These are phyloP conservation scores for Neopestalotiopsis sp. DNA, from an alignment of 2,329 filamentous ascomycete species.

Conservation along the genomic window DNA sequence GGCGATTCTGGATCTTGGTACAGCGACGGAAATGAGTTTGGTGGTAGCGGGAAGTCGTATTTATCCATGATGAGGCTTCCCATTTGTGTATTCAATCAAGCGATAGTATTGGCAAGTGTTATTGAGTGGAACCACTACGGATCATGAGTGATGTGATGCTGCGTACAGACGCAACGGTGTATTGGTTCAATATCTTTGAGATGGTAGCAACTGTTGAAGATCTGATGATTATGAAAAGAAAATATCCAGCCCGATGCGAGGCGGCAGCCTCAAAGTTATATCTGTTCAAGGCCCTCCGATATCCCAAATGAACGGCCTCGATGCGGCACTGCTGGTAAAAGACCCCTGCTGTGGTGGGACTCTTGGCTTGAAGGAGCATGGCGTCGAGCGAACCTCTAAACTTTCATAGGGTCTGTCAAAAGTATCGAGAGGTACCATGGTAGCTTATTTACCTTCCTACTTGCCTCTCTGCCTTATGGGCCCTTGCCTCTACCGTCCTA, in stretches of 20 bases:
- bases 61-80: constrained; percentile 35
- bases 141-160: neutral
- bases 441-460: neutral
- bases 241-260: neutral
- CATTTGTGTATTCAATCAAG: no score
- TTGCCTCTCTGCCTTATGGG: neutral
- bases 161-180: neutral
- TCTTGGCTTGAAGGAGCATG: constrained; percentile 4
- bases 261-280: constrained; percentile 13
- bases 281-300: neutral
- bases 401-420: constrained; percentile 7
- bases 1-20: constrained; percentile 43
- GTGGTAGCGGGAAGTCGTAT: constrained; percentile 38
- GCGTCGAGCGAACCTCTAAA: neutral
- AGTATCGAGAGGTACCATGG: constrained; percentile 11
- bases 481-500: neutral
- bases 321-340: neutral
- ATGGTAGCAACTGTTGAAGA: neutral
- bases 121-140: neutral
- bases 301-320: neutral
- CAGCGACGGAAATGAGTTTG: constrained; percentile 37
- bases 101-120: neutral
- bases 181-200: neutral
- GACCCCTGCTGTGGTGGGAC: neutral
- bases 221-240: neutral